Evolutionary conservation across 2,329 filamentous ascomycete genomes (phyloP), one percentile per base, ranked within the genome.

Genomic region (Aspergillus intermedius): DNA sequence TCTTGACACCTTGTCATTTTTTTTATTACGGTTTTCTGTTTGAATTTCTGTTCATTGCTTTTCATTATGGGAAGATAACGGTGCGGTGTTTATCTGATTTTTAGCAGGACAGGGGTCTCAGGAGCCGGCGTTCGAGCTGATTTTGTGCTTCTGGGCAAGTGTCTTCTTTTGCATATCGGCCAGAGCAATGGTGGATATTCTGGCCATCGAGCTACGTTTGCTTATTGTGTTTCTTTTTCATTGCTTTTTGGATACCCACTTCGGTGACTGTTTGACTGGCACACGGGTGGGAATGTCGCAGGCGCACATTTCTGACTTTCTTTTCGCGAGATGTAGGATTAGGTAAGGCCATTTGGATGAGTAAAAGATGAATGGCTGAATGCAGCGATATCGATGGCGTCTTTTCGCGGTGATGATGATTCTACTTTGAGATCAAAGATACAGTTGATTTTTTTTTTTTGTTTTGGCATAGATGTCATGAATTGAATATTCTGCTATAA

Each of bases 401-500:
- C 17, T 47, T 17, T 10, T 30, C 5, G 41, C 41, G 13, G 30
- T 6, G 22, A 43, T 25, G 7, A 28, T 8, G 23, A 54, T 46
- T 19, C 17, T 42, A 10, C 32, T 19, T n/a, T n/a, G n/a, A 21
- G 25, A 12, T 30, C 10, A 12, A 30, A 10, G 25, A 30, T 5
- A 30, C 25, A 30, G 25, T 30, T 30, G 25, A 30, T 30, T 30
- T 30, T 30, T 10, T 30, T 30, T 10, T 30, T 30, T 30, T 10
- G 10, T 44, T 44, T 19, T 23, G 37, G 37, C 17, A 19, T 21
- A 17, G 48, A 47, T 39, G 25, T 70, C 58, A 84, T 45, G 81
- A 84, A 66, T 85, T 85, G 64, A 85, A 85, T 49, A 85, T 84
- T 51, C 82, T 72, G 58, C 80, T 83, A 63, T 85, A 85, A 37